These are phyloP conservation scores for Mycena olivaceomarginata DNA, from an alignment of 768 basidiomycete genomes.

Conservation along the genomic window DNA sequence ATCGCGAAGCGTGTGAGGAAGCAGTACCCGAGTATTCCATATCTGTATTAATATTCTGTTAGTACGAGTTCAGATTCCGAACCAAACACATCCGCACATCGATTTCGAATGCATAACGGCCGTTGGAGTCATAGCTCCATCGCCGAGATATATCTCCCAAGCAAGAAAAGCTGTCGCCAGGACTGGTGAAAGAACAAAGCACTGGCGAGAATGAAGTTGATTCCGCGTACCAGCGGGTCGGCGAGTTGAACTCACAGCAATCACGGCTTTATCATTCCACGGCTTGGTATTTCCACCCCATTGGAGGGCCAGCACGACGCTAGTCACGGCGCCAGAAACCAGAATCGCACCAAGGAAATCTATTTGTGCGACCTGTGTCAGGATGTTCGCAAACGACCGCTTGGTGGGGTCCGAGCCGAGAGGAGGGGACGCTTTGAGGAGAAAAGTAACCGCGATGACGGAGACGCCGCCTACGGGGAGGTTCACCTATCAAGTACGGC, in stretches of 20 bases:
- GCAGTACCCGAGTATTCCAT: constrained; percentile 19
- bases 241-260: constrained; percentile 27
- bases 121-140: constrained; percentile 27
- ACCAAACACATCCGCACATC: background rate
- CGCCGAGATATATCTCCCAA: constrained; percentile 34
- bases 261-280: constrained; percentile 60
- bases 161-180: constrained; percentile 14
- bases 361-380: constrained; percentile 47
- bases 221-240: too few species aligned
- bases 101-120: constrained; percentile 18
- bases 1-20: constrained; percentile 31
- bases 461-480: constrained; percentile 32
- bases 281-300: constrained; percentile 67
- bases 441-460: constrained; percentile 23
- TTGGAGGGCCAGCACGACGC: constrained; percentile 61
- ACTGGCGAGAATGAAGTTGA: background rate
- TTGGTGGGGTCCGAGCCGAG: constrained; percentile 25
- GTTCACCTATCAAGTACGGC: background rate
- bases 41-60: background rate
- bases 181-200: constrained; percentile 14
- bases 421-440: constrained; percentile 27
- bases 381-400: background rate
- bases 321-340: constrained; percentile 55
- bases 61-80: background rate
- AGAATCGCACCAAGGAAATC: constrained; percentile 62